These are phyloP conservation scores for Calonectria naviculata DNA, from an alignment of 2,329 filamentous ascomycete genomes.

Conservation along the genomic window DNA sequence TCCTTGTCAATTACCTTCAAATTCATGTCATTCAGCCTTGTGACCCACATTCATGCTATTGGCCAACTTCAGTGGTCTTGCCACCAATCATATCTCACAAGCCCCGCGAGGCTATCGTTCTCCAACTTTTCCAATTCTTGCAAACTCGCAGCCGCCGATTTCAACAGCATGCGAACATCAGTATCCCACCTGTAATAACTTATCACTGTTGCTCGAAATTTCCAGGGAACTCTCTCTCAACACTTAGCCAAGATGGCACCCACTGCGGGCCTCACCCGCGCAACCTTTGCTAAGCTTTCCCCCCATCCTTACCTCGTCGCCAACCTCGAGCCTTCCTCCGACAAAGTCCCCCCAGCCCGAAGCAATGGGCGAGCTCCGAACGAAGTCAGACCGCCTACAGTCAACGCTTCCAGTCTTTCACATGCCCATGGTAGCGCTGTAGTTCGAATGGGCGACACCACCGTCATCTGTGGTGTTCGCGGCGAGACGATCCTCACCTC, in stretches of 20 bases:
- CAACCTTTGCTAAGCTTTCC: slow-evolving; percentile 89
- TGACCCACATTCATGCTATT: slow-evolving; percentile 15
- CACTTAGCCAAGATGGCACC: slow-evolving; percentile 41
- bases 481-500: slow-evolving; percentile 83
- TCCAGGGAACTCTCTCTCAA: background rate
- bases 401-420: slow-evolving; percentile 86
- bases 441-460: slow-evolving; percentile 88
- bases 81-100: slow-evolving; percentile 6
- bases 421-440: slow-evolving; percentile 93
- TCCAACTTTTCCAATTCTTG: slow-evolving; percentile 38
- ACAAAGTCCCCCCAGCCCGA: slow-evolving; percentile 65
- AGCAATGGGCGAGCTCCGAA: slow-evolving; percentile 83
- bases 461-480: slow-evolving; percentile 92
- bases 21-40: slow-evolving; percentile 29
- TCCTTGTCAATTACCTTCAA: too few relatives aligned
- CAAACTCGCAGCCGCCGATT: slow-evolving; percentile 11
- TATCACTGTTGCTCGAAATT: background rate
- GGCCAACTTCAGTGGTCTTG: background rate
- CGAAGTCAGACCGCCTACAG: slow-evolving; percentile 76
- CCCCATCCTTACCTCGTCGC: slow-evolving; percentile 91
- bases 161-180: background rate
- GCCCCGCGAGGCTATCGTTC: slow-evolving; percentile 35
- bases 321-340: slow-evolving; percentile 76
- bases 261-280: slow-evolving; percentile 60
- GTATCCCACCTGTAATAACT: background rate